phyloP scores from a whole-genome alignment of 768 basidiomycete genomes.

The Leucocoprinus leucothites region DNA sequence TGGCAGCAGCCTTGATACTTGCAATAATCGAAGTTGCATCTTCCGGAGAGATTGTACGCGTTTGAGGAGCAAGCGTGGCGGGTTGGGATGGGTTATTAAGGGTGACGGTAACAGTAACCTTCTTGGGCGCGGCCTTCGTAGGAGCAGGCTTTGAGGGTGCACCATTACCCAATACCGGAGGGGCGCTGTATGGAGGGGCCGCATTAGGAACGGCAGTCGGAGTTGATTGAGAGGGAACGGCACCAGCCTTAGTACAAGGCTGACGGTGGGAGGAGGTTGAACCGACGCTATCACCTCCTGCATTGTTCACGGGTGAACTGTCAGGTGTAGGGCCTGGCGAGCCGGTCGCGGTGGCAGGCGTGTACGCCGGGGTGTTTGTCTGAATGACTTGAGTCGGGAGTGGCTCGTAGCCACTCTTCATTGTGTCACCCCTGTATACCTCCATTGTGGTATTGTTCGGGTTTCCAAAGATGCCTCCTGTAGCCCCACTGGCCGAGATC shows the following conservation, averaged over 20 bases:
- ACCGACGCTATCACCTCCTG: neutral
- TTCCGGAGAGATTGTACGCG: slow-evolving; percentile 40
- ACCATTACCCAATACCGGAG: slow-evolving; percentile 9
- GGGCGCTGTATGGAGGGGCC: slow-evolving; percentile 9
- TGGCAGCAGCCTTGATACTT: slow-evolving; percentile 21
- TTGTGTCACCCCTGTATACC: neutral
- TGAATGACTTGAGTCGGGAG: neutral
- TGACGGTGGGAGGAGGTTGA: neutral
- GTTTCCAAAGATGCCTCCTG: slow-evolving; percentile 34
- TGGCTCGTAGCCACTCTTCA: neutral
- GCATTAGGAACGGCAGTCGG: slow-evolving; percentile 4
- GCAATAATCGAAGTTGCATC: slow-evolving; percentile 40
- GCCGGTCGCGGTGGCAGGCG: neutral
- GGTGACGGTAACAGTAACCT: slow-evolving; percentile 31
- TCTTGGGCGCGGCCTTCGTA: neutral
- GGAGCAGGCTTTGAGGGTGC: neutral
- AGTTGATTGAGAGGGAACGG: neutral
- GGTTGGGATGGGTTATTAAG: slow-evolving; percentile 17
- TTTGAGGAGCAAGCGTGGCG: slow-evolving; percentile 31
- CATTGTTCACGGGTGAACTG: neutral
- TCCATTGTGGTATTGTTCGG: neutral
- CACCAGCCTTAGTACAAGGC: neutral
- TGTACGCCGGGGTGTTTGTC: neutral
- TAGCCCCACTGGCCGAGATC: slow-evolving; percentile 45
- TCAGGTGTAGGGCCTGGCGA: neutral